Evolutionary conservation across 495 filamentous ascomycete species (phyloP).

Genomic region (Aspergillus wentii): DNA sequence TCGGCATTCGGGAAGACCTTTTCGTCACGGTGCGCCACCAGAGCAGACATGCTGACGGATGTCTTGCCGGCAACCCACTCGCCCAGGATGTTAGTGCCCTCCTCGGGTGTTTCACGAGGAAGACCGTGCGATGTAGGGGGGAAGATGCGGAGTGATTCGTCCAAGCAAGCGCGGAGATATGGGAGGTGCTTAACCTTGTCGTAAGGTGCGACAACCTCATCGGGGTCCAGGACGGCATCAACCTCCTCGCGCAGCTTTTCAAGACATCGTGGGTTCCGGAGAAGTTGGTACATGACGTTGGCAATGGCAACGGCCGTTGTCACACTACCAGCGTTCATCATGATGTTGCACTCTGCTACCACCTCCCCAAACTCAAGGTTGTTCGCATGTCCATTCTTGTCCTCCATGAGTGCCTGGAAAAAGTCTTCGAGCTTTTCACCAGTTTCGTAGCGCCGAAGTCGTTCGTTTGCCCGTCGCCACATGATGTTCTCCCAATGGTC

Average conservation of each 20-base stretch:
- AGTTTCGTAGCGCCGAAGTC: conserved; percentile 37
- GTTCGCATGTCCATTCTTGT: conserved; percentile 40
- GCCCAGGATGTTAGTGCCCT: conserved; percentile 34
- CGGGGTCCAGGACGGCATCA: conserved; percentile 34
- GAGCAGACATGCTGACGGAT: conserved; percentile 28
- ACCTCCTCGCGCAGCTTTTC: conserved; percentile 55
- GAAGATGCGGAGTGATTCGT: conserved; percentile 43
- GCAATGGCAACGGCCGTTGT: conserved; percentile 50
- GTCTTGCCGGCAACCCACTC: conserved; percentile 32
- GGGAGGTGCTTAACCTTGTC: conserved; percentile 39
- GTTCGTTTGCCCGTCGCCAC: conserved; percentile 27
- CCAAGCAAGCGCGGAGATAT: conserved; percentile 40
- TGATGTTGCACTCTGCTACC: conserved; percentile 28
- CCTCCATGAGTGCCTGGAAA: conserved; percentile 51
- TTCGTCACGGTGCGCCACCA: conserved; percentile 26
- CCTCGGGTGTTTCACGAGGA: conserved; percentile 30
- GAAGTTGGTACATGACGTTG: conserved; percentile 50
- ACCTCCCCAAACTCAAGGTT: conserved; percentile 31
- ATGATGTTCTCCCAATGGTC: conserved; percentile 38
- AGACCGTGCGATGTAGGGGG: conserved; percentile 31
- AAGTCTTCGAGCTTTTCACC: conserved; percentile 55
- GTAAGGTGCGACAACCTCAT: conserved; percentile 35
- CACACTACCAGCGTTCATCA: conserved; percentile 52
- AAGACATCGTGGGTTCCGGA: conserved; percentile 47
- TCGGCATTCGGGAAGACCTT: conserved; percentile 25